These are phyloP conservation scores for Cercospora zeina DNA, from an alignment of 2,329 filamentous ascomycete species.

Conservation along the genomic window DNA sequence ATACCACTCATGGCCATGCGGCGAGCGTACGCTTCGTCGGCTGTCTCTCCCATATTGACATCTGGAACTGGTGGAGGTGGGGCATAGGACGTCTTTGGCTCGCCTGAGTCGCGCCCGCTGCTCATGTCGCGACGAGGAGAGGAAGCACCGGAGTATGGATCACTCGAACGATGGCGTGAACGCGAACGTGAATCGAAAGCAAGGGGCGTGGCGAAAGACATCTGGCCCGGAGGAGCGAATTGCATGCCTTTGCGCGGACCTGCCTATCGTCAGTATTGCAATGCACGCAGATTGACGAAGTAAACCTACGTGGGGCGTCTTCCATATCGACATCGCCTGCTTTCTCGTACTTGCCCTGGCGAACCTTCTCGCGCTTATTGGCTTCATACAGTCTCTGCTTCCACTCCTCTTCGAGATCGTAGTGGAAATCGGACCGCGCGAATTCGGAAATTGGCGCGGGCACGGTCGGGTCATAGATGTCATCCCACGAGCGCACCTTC, in stretches of 20 bases:
- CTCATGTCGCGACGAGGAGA: slow-evolving; percentile 15
- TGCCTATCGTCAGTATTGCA: slow-evolving; percentile 18
- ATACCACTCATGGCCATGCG: slow-evolving; percentile 58
- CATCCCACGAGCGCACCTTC: slow-evolving; percentile 70
- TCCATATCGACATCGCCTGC: slow-evolving; percentile 38
- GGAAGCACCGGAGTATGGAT: slow-evolving; percentile 17
- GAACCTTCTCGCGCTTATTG: slow-evolving; percentile 50
- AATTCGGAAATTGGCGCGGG: slow-evolving; percentile 87
- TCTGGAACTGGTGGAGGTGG: slow-evolving; percentile 40
- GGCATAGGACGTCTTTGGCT: slow-evolving; percentile 44
- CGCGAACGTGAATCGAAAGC: slow-evolving; percentile 16
- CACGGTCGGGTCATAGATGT: slow-evolving; percentile 80
- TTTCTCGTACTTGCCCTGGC: slow-evolving; percentile 52
- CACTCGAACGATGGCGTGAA: slow-evolving; percentile 7
- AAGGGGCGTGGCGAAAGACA: slow-evolving; percentile 32
- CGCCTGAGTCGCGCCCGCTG: neutral
- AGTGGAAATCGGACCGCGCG: slow-evolving; percentile 77
- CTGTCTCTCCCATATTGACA: slow-evolving; percentile 60
- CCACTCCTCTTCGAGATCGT: slow-evolving; percentile 77
- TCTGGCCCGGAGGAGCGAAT: slow-evolving; percentile 45
- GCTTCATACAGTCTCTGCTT: slow-evolving; percentile 77
- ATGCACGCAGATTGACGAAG: neutral
- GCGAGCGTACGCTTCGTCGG: slow-evolving; percentile 68
- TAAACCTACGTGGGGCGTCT: slow-evolving; percentile 34
- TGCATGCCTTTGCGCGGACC: slow-evolving; percentile 43